Conservation (phyloP, 768 basidiomycete genomes). For the Glaciozyma antarctica region DNA sequence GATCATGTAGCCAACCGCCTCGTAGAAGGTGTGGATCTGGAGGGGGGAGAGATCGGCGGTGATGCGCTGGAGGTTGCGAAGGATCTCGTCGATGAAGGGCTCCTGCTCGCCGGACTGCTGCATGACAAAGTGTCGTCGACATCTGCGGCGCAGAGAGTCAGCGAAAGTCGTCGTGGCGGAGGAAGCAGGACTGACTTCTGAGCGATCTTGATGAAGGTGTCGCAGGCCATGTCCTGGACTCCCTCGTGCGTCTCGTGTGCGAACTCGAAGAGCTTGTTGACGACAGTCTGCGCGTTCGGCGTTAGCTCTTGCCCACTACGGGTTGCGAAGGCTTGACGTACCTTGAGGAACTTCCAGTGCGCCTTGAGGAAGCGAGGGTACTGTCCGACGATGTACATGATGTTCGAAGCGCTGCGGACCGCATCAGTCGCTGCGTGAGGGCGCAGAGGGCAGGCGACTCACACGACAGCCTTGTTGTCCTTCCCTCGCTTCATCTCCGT, state of each 20-base stretch:
- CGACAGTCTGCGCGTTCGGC: conserved; percentile 54
- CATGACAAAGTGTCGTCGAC: conserved; percentile 95
- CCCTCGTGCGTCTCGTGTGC: conserved; percentile 99
- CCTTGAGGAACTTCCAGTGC: conserved; percentile 99
- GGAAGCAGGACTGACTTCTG: conserved; percentile 57
- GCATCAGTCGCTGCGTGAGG: background rate
- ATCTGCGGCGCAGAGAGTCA: conserved; percentile 13
- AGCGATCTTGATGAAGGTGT: conserved; percentile 99
- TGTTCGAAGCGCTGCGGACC: conserved; percentile 40
- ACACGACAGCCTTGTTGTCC: conserved; percentile 97
- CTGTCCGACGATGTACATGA: conserved; percentile 91
- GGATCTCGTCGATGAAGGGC: conserved; percentile 95
- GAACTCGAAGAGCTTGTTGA: conserved; percentile 98
- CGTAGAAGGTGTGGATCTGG: conserved; percentile 98
- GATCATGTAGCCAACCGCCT: conserved; percentile 99
- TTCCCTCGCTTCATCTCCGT: conserved; percentile 98
- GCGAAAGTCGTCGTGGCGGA: background rate
- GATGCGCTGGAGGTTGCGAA: conserved; percentile 80
- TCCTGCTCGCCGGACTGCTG: conserved; percentile 94
- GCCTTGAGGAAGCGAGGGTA: conserved; percentile 99
- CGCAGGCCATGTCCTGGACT: conserved; percentile 99
- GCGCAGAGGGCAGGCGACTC: background rate
- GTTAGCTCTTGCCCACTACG: too few relatives aligned
- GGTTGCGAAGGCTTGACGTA: too few relatives aligned
- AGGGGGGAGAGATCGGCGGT: conserved; percentile 89